Percentiles rank a stretch among this genome's conserved stretches.
phyloP scores from a whole-genome alignment of 768 basidiomycete genomes.

The Piloderma croceum region DNA sequence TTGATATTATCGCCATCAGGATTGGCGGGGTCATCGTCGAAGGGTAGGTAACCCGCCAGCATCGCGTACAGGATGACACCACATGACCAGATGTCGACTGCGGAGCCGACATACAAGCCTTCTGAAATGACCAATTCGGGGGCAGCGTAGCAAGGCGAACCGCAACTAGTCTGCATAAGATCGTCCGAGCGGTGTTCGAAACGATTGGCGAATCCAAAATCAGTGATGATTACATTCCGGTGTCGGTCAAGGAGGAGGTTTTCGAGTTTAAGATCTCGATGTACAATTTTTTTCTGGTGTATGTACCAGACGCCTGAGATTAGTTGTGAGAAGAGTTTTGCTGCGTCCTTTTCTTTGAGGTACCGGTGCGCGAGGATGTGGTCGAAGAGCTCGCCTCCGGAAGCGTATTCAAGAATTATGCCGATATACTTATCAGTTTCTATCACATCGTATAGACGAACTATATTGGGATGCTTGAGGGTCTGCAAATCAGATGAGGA shows the following conservation, averaged over 20 bases:
- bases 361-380: constrained; percentile 97
- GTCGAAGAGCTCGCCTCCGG: constrained; percentile 97
- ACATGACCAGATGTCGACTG: constrained; percentile 97
- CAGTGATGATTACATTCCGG: constrained; percentile 98
- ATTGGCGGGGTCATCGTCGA: constrained; percentile 97
- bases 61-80: constrained; percentile 96
- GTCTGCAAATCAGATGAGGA: constrained; percentile 42
- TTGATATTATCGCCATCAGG: constrained; percentile 99
- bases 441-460: constrained; percentile 95
- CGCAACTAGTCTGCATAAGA: constrained; percentile 97
- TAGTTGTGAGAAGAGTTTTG: constrained; percentile 95
- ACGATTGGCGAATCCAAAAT: constrained; percentile 98
- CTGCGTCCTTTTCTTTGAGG: constrained; percentile 89
- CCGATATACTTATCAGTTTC: constrained; percentile 99
- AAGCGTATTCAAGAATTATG: constrained; percentile 97
- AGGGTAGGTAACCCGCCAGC: constrained; percentile 96
- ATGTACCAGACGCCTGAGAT: constrained; percentile 99
- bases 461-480: constrained; percentile 97
- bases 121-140: constrained; percentile 97
- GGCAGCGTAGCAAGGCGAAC: constrained; percentile 96
- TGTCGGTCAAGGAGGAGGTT: constrained; percentile 95
- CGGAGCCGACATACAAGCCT: constrained; percentile 93
- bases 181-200: constrained; percentile 92
- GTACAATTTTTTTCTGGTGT: constrained; percentile 98
- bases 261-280: constrained; percentile 98